A percentile compares a stretch with the other conserved stretches of the same genome.
These are phyloP conservation scores for Rhodotorula glutinis DNA, from an alignment of 1,284 basidiomycete species.

Conservation along the genomic window DNA sequence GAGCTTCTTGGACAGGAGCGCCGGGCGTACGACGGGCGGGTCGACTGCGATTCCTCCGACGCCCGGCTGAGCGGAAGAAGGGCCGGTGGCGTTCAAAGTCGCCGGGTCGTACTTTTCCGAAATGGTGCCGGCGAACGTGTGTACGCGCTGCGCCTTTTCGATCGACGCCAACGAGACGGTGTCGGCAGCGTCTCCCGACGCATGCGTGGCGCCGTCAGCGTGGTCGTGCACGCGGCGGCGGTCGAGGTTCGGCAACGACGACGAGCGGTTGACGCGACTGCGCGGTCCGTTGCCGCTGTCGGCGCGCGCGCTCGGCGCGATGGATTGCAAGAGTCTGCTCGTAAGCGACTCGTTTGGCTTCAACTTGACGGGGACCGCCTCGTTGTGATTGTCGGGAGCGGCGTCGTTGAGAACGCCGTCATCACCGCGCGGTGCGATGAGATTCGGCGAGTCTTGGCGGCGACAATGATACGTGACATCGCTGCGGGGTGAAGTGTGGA, in stretches of 20 bases:
- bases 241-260: conserved; percentile 14
- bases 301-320: conserved; percentile 6
- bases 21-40: neutral
- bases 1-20: conserved; percentile 25
- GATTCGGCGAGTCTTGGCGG: neutral
- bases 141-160: conserved; percentile 3
- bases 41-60: neutral
- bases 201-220: neutral
- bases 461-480: neutral
- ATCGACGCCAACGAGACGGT: conserved; percentile 6
- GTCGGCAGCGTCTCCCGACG: neutral
- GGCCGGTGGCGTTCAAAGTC: neutral
- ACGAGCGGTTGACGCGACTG: neutral
- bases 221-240: neutral
- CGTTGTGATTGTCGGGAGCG: neutral
- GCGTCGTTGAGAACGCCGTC: neutral
- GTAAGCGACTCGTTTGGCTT: conserved; percentile 5
- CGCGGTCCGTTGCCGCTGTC: no score
- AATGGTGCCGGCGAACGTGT: neutral
- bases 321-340: conserved; percentile 10
- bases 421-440: neutral
- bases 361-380: conserved; percentile 6
- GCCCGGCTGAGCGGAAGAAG: neutral
- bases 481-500: neutral
- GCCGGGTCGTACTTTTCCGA: neutral